Percentiles rank a stretch among this genome's conserved stretches.
phyloP scores from a whole-genome alignment of 768 basidiomycete genomes.

The Galerina marginata region DNA sequence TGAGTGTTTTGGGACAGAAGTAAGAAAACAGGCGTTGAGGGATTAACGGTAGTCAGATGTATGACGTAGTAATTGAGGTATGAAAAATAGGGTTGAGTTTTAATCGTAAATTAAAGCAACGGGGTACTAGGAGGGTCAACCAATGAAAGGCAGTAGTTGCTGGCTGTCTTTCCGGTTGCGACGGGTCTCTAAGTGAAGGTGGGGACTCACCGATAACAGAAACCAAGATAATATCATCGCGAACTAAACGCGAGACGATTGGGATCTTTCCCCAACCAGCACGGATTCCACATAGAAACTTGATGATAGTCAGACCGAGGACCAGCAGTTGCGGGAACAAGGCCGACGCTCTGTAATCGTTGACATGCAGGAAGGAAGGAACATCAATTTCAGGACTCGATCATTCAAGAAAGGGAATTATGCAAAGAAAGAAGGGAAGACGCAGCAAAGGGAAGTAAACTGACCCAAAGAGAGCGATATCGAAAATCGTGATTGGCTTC shows the following conservation, averaged over 20 bases:
- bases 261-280: conserved; percentile 26
- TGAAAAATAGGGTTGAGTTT: not conserved
- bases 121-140: not conserved
- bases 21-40: not conserved
- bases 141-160: not conserved
- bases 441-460: not conserved
- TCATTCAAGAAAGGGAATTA: not conserved
- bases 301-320: conserved; percentile 23
- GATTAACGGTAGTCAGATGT: not conserved
- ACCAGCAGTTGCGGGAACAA: conserved; percentile 24
- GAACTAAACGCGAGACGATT: conserved; percentile 24
- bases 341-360: conserved; percentile 14
- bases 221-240: conserved; percentile 26
- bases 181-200: not conserved
- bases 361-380: not conserved
- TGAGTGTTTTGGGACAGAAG: not conserved
- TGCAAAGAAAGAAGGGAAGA: not conserved
- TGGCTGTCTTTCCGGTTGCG: not conserved
- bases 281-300: conserved; percentile 21
- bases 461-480: conserved; percentile 25
- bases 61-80: not conserved
- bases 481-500: conserved; percentile 23
- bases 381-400: not conserved
- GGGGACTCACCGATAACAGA: conserved; percentile 21
- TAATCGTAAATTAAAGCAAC: not conserved